Conservation (phyloP, 768 basidiomycete species). For the Russula vinacea region DNA sequence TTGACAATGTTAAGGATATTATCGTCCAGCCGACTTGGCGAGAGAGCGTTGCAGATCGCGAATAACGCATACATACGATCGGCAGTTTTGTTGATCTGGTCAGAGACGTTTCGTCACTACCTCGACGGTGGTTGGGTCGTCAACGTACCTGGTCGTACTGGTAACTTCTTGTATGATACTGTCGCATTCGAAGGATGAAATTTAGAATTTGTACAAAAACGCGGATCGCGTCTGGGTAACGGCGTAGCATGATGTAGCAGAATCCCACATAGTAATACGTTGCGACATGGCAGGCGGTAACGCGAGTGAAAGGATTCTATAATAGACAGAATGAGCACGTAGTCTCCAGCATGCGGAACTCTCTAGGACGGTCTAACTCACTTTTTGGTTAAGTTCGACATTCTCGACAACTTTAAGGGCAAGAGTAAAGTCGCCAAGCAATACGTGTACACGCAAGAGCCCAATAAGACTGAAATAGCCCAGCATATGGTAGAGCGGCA, state of each 20-base stretch:
- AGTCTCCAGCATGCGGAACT: background rate
- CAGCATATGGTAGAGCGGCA: slow-evolving; percentile 88
- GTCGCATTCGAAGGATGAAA: slow-evolving; percentile 94
- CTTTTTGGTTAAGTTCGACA: slow-evolving; percentile 90
- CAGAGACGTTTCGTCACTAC: background rate
- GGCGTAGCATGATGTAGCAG: slow-evolving; percentile 92
- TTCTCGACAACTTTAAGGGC: slow-evolving; percentile 94
- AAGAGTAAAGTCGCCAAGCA: slow-evolving; percentile 93
- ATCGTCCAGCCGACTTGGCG: slow-evolving; percentile 90
- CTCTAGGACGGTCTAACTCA: slow-evolving; percentile 28
- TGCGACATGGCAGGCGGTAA: slow-evolving; percentile 95
- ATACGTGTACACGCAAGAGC: slow-evolving; percentile 89
- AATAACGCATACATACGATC: slow-evolving; percentile 98
- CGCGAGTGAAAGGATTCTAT: slow-evolving; percentile 82
- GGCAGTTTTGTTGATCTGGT: slow-evolving; percentile 91
- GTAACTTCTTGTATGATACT: slow-evolving; percentile 94
- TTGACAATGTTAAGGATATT: slow-evolving; percentile 91
- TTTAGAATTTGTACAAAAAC: slow-evolving; percentile 90
- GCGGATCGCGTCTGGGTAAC: slow-evolving; percentile 94
- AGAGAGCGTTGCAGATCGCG: slow-evolving; percentile 88
- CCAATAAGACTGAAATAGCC: slow-evolving; percentile 98
- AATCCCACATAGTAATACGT: slow-evolving; percentile 96
- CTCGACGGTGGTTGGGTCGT: background rate
- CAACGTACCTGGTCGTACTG: slow-evolving; percentile 85
- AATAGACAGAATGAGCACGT: background rate